A percentile compares a stretch with the other conserved stretches of the same genome.
Conservation (phyloP, 2,329 filamentous ascomycete species). For the Verticillium albo-atrum region DNA sequence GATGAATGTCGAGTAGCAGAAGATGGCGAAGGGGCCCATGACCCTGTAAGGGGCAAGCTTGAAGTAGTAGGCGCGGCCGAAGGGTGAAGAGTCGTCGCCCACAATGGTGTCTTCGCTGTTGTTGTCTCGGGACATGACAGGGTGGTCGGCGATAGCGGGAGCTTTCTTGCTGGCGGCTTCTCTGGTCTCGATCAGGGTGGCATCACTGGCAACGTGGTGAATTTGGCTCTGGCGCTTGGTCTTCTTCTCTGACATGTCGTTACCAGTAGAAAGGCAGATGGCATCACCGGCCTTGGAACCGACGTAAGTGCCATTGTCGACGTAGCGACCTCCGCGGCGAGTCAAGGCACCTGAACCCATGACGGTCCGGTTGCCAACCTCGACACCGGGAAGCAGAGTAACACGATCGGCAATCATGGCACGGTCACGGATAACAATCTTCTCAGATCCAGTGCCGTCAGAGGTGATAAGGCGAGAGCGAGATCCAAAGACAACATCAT, state of each 20-base stretch:
- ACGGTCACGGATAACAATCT: conserved; percentile 39
- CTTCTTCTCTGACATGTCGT: conserved; percentile 3
- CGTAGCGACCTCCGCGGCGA: conserved; percentile 37
- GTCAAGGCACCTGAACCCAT: conserved; percentile 52
- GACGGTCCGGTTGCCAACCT: conserved; percentile 41
- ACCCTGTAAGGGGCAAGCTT: conserved; percentile 46
- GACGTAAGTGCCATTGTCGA: conserved; percentile 42
- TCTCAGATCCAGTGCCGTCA: conserved; percentile 43
- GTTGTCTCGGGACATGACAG: not conserved
- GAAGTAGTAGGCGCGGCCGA: conserved; percentile 52
- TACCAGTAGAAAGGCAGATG: conserved; percentile 30
- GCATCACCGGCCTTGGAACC: conserved; percentile 48
- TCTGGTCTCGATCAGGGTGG: conserved; percentile 15
- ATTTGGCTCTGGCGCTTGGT: conserved; percentile 7
- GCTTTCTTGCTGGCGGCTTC: conserved; percentile 3
- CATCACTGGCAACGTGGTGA: conserved; percentile 19
- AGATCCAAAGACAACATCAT: conserved; percentile 57
- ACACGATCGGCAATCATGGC: conserved; percentile 56
- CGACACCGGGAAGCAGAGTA: conserved; percentile 45
- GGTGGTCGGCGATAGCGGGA: not conserved
- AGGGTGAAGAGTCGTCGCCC: conserved; percentile 33
- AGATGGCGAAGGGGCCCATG: conserved; percentile 40
- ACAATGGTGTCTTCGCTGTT: not conserved
- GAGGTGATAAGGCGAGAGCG: conserved; percentile 49
- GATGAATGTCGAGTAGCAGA: conserved; percentile 43